phyloP scores from a whole-genome alignment of 148 eudicot genomes.

The Chenopodium berlandieri region DNA sequence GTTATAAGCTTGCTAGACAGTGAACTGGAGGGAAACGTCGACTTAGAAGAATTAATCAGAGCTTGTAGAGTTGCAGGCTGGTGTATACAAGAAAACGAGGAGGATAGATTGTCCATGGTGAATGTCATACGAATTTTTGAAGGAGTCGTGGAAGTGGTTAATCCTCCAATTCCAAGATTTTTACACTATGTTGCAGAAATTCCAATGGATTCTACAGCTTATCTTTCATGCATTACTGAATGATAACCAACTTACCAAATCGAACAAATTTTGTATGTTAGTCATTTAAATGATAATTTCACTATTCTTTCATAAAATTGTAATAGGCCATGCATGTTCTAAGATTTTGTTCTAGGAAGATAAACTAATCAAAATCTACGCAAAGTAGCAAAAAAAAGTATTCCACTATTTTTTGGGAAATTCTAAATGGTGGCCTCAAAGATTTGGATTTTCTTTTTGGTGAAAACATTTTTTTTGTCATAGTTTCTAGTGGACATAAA shows the following conservation, averaged over 20 bases:
- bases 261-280: not conserved
- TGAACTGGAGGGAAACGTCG: constrained; percentile 34
- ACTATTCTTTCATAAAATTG: not conserved
- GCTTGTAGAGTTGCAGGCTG: constrained; percentile 53
- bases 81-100: constrained; percentile 65
- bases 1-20: constrained; percentile 42
- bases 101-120: constrained; percentile 49
- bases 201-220: not conserved
- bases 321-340: not conserved
- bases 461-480: too few relatives aligned
- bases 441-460: too few relatives aligned
- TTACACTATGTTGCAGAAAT: constrained; percentile 23
- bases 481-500: too few relatives aligned
- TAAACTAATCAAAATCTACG: too few relatives aligned
- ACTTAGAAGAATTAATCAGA: constrained; percentile 36
- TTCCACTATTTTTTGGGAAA: too few relatives aligned
- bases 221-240: not conserved
- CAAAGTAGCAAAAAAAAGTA: too few relatives aligned
- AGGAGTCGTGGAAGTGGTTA: constrained; percentile 46
- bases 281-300: not conserved
- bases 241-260: not conserved
- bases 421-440: too few relatives aligned
- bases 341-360: too few relatives aligned
- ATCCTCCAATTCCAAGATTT: constrained; percentile 51
- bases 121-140: constrained; percentile 57